Percentiles rank a stretch among this genome's conserved stretches.
These are phyloP conservation scores for Dictyostelium citrinum DNA, from an alignment of 78 protist species.

Conservation along the genomic window DNA sequence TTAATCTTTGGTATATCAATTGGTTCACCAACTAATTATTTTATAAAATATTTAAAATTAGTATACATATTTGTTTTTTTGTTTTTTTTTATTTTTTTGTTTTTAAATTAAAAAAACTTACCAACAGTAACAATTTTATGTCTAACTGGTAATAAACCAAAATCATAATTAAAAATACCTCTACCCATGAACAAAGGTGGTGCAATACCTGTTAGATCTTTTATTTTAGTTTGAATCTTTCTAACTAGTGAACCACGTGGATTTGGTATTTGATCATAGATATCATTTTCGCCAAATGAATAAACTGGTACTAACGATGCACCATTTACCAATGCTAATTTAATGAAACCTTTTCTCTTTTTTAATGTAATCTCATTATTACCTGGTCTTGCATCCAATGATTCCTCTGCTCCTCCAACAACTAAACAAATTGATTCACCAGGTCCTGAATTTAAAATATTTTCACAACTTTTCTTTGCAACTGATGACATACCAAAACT, in stretches of 20 bases:
- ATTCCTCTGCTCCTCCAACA: constrained; percentile 81
- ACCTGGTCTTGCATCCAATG: constrained; percentile 75
- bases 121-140: constrained; percentile 41
- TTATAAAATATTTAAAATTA: neutral
- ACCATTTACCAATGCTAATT: constrained; percentile 65
- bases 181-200: constrained; percentile 78
- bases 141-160: constrained; percentile 59
- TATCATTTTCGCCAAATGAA: constrained; percentile 80
- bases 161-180: constrained; percentile 78
- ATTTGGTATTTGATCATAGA: constrained; percentile 68
- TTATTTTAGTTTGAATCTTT: constrained; percentile 42
- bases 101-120: neutral
- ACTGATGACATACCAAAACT: constrained; percentile 72
- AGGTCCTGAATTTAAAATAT: constrained; percentile 26
- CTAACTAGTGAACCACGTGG: constrained; percentile 70
- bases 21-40: constrained; percentile 20
- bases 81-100: neutral
- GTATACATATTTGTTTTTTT: neutral
- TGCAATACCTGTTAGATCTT: constrained; percentile 62
- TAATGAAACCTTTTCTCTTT: constrained; percentile 75
- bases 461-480: constrained; percentile 21
- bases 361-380: constrained; percentile 39
- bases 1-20: constrained; percentile 55
- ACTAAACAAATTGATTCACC: constrained; percentile 61
- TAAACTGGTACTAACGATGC: constrained; percentile 75